A percentile compares a stretch with the other conserved stretches of the same genome.
Evolutionary conservation across 768 basidiomycete species (phyloP).

Genomic region (Suillus subaureus): DNA sequence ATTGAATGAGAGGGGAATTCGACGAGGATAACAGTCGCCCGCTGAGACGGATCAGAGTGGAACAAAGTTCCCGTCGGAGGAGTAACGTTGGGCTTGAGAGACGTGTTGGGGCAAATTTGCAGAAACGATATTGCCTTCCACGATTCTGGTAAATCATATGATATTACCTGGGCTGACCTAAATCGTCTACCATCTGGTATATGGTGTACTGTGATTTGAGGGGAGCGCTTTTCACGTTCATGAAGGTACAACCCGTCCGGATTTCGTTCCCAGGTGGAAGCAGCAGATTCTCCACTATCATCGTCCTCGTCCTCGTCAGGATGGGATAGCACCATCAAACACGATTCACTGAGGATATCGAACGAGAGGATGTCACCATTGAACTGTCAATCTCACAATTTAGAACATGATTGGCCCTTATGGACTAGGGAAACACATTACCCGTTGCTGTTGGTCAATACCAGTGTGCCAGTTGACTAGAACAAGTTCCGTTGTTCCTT

Average conservation of each 20-base stretch:
- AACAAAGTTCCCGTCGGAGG: conserved; percentile 52
- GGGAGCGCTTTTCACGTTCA: conserved; percentile 35
- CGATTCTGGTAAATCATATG: conserved; percentile 56
- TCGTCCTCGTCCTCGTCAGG: conserved; percentile 37
- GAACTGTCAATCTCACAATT: conserved; percentile 16
- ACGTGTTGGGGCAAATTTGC: conserved; percentile 50
- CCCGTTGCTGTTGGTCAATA: conserved; percentile 12
- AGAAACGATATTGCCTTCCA: conserved; percentile 49
- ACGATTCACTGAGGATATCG: conserved; percentile 30
- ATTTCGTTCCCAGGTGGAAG: conserved; percentile 27
- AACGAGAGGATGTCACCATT: conserved; percentile 34
- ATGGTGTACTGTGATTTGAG: conserved; percentile 29
- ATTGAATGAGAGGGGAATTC: conserved; percentile 44
- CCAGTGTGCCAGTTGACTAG: conserved; percentile 34
- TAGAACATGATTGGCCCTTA: background rate
- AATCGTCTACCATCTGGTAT: conserved; percentile 18
- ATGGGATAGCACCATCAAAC: conserved; percentile 28
- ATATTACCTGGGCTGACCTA: conserved; percentile 17
- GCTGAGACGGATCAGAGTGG: conserved; percentile 53
- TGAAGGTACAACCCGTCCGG: conserved; percentile 33
- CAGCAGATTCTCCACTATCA: conserved; percentile 21
- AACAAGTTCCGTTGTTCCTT: conserved; percentile 33
- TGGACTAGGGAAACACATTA: background rate
- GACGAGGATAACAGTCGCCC: conserved; percentile 46
- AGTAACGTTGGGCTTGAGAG: conserved; percentile 39